Conservation (phyloP, 352 stramenopile genomes). For the Pythium brachiatum region DNA sequence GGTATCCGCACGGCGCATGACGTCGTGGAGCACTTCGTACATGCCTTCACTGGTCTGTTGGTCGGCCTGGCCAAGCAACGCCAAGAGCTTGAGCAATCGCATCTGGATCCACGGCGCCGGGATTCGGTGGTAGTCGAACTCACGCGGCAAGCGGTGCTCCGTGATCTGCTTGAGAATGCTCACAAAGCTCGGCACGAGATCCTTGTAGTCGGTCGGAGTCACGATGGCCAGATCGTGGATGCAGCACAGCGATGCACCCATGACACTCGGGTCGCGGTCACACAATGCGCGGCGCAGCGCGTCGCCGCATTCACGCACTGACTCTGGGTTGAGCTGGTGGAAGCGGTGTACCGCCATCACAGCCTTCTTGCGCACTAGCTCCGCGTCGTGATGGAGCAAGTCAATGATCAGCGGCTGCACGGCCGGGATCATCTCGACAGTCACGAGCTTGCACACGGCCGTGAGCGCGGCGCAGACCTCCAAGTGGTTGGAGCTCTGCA, state of each 20-base stretch:
- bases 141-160: constrained; percentile 96
- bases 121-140: constrained; percentile 99
- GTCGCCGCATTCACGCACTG: constrained; percentile 86
- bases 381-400: constrained; percentile 93
- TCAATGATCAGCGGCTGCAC: constrained; percentile 95
- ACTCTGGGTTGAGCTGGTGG: constrained; percentile 96
- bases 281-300: constrained; percentile 95
- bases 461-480: constrained; percentile 96
- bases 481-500: constrained; percentile 89
- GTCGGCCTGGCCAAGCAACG: constrained; percentile 93
- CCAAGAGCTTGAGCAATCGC: constrained; percentile 95
- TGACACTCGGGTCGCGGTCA: constrained; percentile 98
- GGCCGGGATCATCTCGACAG: constrained; percentile 98
- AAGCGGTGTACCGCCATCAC: constrained; percentile 98
- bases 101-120: constrained; percentile 99
- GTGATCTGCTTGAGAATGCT: constrained; percentile 99
- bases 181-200: constrained; percentile 98
- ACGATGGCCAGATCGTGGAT: constrained; percentile 91
- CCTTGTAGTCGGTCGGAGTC: constrained; percentile 95
- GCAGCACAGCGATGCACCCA: constrained; percentile 94
- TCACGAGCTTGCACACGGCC: constrained; percentile 96
- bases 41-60: constrained; percentile 96
- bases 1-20: constrained; percentile 98
- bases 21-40: constrained; percentile 99
- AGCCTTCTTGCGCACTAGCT: constrained; percentile 99